Base-by-base conservation (phyloP, 768 basidiomycete genomes). In the Pulveroboletus sp. region DNA sequence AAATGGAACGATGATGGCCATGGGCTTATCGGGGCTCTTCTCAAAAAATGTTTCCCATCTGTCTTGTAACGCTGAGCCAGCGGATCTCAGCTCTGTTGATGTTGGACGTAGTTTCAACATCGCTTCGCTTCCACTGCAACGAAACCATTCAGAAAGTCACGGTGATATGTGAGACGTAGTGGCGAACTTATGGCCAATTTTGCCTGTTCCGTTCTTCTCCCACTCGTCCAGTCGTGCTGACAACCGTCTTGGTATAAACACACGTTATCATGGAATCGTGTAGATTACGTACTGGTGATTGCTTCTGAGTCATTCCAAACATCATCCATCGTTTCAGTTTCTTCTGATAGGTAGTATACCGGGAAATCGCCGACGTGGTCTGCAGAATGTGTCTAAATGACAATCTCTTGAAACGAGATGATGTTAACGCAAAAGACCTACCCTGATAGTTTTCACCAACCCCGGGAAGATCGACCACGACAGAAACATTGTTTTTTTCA, bases 371-470 rank as follows among this genome's bases (percentile, higher is more conserved):
- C 51, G 20, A 59, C 55, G 45, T 70, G 68, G 69, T 75, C 50
- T 71, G 33, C 5, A 27, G 19, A 27, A 24, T 6, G 25, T 8
- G 1, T 24, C 10, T n/a, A n/a, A n/a, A n/a, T n/a, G n/a, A n/a
- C n/a, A n/a, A n/a, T 24, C 21, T 7, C 13, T 6, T 29, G 17
- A 32, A n/a, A 29, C 4, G 6, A 33, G 33, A 2, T 8, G 1
- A 6, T 3, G 2, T 5, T 2, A 4, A 5, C 3, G 1, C 4
- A 20, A 0, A 0, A 17, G 16, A 55, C 65, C 33, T 43, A 77
- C 80, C 81, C 54, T 75, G 72, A 44, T 78, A 81, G 53, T 88
- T 79, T 59, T 85, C 83, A 11, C 90, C 89, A 0, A 94, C 89
- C 7, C 84, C 86, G 5, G 87, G 87, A 7, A 90, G 76, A 45